These are phyloP conservation scores for Saururus chinensis DNA, from an alignment of 164 flowering plant species.

Conservation along the genomic window DNA sequence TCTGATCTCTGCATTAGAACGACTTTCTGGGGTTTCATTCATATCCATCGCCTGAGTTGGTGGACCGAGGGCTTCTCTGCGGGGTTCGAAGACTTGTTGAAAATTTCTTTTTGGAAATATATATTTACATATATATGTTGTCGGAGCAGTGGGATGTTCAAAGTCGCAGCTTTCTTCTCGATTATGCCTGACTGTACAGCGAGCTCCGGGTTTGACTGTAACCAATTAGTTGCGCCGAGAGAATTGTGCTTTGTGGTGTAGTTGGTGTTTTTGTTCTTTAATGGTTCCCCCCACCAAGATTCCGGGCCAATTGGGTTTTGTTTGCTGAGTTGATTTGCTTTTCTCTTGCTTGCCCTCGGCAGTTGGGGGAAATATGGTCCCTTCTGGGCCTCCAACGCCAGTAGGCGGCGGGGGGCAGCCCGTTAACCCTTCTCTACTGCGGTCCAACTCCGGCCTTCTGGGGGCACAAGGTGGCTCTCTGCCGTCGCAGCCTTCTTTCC, in stretches of 20 bases:
- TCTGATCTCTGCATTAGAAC: not conserved
- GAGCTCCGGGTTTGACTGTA: not conserved
- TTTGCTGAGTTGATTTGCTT: not conserved
- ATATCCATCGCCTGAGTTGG: not conserved
- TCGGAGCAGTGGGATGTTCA: not conserved
- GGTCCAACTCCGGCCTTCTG: conserved; percentile 35
- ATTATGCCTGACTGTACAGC: not conserved
- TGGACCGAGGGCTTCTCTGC: not conserved
- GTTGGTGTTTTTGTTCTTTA: no score
- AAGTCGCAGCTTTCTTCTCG: not conserved
- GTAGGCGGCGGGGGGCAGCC: conserved; percentile 33
- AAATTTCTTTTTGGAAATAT: not conserved
- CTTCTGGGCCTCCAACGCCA: conserved; percentile 38
- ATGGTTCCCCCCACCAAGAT: not conserved
- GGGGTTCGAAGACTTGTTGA: not conserved
- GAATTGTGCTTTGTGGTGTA: conserved; percentile 5
- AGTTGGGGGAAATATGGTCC: conserved; percentile 18
- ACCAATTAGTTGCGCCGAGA: conserved; percentile 1
- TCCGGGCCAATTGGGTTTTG: conserved; percentile 6
- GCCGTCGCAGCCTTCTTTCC: conserved; percentile 48
- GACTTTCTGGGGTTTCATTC: not conserved
- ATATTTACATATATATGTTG: no score
- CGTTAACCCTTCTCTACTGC: conserved; percentile 22
- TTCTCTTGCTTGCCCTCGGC: not conserved
- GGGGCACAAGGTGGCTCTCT: conserved; percentile 62